Percentiles rank a stretch among this genome's conserved stretches.
phyloP scores from a whole-genome alignment of 306 rosid genomes.

The Prinsepia uniflora region DNA sequence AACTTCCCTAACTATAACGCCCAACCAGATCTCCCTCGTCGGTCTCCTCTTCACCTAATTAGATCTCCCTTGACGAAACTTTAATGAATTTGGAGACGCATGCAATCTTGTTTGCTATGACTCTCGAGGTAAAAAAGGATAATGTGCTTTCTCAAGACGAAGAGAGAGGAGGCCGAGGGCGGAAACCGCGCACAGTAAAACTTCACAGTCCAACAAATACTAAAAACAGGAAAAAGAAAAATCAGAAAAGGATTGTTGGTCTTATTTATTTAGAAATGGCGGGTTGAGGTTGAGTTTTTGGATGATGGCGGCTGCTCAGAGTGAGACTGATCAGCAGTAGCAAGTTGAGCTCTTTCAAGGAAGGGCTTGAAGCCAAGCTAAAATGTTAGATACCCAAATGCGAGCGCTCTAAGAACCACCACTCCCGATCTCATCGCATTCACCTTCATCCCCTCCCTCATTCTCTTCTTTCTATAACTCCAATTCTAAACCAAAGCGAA shows the following conservation, averaged over 20 bases:
- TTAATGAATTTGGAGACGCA: too few species aligned
- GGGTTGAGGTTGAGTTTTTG: conserved; percentile 30
- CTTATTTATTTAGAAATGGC: conserved; percentile 15
- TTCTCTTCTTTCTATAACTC: conserved; percentile 7
- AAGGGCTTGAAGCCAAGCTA: conserved; percentile 72
- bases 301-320: background rate
- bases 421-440: conserved; percentile 73
- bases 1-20: too few species aligned
- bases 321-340: conserved; percentile 32
- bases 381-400: conserved; percentile 72
- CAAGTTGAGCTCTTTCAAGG: conserved; percentile 61
- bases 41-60: too few species aligned
- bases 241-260: background rate
- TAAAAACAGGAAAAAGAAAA: background rate
- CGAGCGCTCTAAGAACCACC: conserved; percentile 83
- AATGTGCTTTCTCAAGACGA: too few species aligned
- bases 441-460: conserved; percentile 44
- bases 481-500: too few species aligned
- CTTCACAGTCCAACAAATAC: background rate
- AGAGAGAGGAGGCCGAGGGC: too few species aligned
- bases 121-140: too few species aligned
- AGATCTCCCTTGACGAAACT: too few species aligned
- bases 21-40: too few species aligned
- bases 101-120: too few species aligned
- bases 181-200: background rate